phyloP scores from a whole-genome alignment of 2,329 filamentous ascomycete species.

The Colletotrichum gloeosporioides region DNA sequence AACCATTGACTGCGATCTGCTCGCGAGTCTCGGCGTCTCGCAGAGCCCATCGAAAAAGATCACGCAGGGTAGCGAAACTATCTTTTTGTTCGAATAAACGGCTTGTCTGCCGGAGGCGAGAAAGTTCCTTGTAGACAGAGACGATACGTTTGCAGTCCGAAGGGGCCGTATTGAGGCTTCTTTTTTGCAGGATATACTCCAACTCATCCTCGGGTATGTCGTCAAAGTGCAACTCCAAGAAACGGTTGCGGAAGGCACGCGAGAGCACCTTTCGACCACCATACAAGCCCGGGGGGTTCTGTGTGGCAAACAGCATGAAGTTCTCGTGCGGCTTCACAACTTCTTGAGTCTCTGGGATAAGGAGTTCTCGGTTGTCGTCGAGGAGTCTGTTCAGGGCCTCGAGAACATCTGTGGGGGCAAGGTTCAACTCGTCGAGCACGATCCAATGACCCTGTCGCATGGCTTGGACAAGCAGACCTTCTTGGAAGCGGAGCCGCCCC shows the following conservation, averaged over 20 bases:
- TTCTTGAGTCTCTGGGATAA: conserved; percentile 97
- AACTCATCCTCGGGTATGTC: conserved; percentile 96
- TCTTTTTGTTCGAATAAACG: conserved; percentile 96
- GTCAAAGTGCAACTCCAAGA: conserved; percentile 95
- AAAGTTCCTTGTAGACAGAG: conserved; percentile 90
- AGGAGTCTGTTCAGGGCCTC: conserved; percentile 94
- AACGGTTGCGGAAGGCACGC: conserved; percentile 93
- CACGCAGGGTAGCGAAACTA: conserved; percentile 93
- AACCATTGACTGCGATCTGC: conserved; percentile 89
- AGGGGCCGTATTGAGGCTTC: conserved; percentile 85
- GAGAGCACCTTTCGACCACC: conserved; percentile 93
- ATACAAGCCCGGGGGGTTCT: conserved; percentile 95
- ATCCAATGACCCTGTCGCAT: conserved; percentile 96
- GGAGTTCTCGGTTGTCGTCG: conserved; percentile 93
- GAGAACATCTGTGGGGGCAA: conserved; percentile 95
- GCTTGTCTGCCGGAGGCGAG: conserved; percentile 85
- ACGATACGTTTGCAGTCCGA: conserved; percentile 93
- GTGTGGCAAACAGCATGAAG: conserved; percentile 98
- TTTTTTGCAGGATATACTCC: conserved; percentile 86
- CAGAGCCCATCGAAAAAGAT: conserved; percentile 94
- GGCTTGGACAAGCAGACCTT: conserved; percentile 91
- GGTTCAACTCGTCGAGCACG: conserved; percentile 94
- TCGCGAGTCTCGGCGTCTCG: conserved; percentile 85
- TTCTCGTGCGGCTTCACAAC: conserved; percentile 89
- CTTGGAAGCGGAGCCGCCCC: conserved; percentile 88